Evolutionary conservation across 768 basidiomycete genomes (phyloP), one percentile per base, ranked within the genome.

Genomic region (Leccinum uliginosum): DNA sequence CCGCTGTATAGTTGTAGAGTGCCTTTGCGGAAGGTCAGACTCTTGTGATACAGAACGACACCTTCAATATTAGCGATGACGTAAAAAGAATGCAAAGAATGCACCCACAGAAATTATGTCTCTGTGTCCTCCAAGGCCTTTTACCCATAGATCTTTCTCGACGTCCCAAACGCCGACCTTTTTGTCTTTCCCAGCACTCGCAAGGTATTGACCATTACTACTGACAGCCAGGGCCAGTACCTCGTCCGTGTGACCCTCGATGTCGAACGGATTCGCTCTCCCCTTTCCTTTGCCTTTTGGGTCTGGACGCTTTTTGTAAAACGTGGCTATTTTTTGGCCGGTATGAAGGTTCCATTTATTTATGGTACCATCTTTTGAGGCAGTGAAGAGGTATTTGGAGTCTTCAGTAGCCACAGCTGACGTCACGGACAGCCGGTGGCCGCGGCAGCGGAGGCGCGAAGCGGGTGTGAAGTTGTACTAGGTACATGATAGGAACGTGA

Each of bases 341-440:
- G 81, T 82, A 10, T 67, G 69, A 26, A 95, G 75, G 66, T 91
- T 83, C 89, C 91, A 93, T 70, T 93, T 91, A 54, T 87, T 80
- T 67, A 99, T 91, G 12, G 81, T 78, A 2, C 96, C 97, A 65
- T 96, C 93, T 69, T 99, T 99, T 9, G 89, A 89, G 0, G 93
- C 76, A 0, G 93, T 93, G 70, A 87, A 98, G n/a, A 98, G 80
- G 66, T 81, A 83, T 53, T 78, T 78, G 14, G 80, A 85, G 26
- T 89, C 84, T 50, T 87, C 82, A 1, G 91, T 86, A 2, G 87
- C 83, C 23, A 88, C 82, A 3, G 94, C 89, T 27, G 85, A 85
- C 1, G 97, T 96, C 11, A 93, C 81, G 8, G 91, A 81, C 54
- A 91, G 79, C 43, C 87, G 80, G 70, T 95, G 91, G 3, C 87